Evolutionary conservation across 495 filamentous ascomycete genomes (phyloP).

Genomic region (Penicillium samsonianum): DNA sequence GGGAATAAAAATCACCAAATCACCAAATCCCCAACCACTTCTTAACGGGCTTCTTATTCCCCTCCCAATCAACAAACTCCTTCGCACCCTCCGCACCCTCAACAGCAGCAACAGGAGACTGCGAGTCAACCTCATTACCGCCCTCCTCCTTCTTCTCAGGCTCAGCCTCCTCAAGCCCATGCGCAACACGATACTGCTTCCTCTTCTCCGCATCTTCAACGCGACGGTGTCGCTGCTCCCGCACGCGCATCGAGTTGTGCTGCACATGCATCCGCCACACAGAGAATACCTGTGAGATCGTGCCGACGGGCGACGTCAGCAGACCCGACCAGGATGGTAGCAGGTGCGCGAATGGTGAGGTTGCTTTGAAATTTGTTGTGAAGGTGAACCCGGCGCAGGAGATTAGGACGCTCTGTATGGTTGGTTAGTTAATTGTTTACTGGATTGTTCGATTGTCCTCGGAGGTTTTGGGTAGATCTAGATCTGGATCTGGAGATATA

Average conservation of each 20-base stretch:
- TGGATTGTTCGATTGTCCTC: no score
- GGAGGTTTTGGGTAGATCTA: not conserved
- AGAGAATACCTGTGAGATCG: conserved; percentile 55
- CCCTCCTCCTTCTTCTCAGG: conserved; percentile 16
- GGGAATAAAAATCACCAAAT: conserved; percentile 34
- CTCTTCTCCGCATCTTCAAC: conserved; percentile 82
- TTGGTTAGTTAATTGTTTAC: conserved; percentile 3
- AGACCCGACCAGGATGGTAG: conserved; percentile 63
- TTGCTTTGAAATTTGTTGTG: conserved; percentile 66
- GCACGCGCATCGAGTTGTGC: conserved; percentile 60
- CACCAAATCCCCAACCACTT: conserved; percentile 68
- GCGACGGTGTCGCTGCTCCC: conserved; percentile 63
- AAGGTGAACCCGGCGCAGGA: conserved; percentile 67
- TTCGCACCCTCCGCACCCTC: conserved; percentile 15
- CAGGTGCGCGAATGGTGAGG: conserved; percentile 70
- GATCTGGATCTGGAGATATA: not conserved
- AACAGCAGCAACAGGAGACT: conserved; percentile 35
- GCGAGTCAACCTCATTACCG: conserved; percentile 26
- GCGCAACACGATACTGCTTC: conserved; percentile 73
- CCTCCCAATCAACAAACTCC: conserved; percentile 45
- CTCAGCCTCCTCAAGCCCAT: conserved; percentile 66
- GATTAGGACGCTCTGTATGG: conserved; percentile 62
- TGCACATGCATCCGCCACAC: conserved; percentile 71
- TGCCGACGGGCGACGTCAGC: conserved; percentile 63
- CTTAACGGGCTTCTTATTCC: conserved; percentile 54